phyloP scores from a whole-genome alignment of 2,329 filamentous ascomycete species.

The Akanthomyces lecanii region DNA sequence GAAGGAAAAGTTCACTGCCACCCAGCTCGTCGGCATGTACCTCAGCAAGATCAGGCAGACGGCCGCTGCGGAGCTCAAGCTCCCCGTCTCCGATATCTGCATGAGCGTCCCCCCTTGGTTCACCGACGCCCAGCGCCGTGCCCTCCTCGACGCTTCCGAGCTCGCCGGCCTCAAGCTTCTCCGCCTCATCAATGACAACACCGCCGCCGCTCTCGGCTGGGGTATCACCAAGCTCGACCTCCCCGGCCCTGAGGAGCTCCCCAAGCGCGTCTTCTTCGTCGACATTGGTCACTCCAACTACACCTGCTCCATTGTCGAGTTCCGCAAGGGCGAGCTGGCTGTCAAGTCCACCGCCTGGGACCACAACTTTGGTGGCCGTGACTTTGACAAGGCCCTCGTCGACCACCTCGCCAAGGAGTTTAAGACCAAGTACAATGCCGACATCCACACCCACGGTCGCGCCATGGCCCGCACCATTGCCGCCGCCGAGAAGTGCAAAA shows the following conservation, averaged over 20 bases:
- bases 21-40: slow-evolving; percentile 92
- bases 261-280: slow-evolving; percentile 83
- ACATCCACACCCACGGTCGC: slow-evolving; percentile 87
- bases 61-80: slow-evolving; percentile 78
- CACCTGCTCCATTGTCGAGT: slow-evolving; percentile 90
- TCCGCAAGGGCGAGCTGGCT: slow-evolving; percentile 91
- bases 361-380: slow-evolving; percentile 92
- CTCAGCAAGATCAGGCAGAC: slow-evolving; percentile 91
- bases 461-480: slow-evolving; percentile 81
- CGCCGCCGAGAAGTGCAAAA: slow-evolving; percentile 96
- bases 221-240: slow-evolving; percentile 98
- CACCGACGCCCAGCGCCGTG: slow-evolving; percentile 87
- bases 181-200: slow-evolving; percentile 96
- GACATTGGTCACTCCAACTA: slow-evolving; percentile 97
- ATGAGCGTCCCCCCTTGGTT: slow-evolving; percentile 96
- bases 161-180: slow-evolving; percentile 91
- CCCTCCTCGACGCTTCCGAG: slow-evolving; percentile 85
- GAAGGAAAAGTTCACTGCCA: slow-evolving; percentile 93
- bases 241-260: slow-evolving; percentile 82
- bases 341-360: slow-evolving; percentile 92
- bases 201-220: slow-evolving; percentile 90
- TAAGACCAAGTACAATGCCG: slow-evolving; percentile 96
- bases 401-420: slow-evolving; percentile 96
- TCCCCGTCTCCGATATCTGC: slow-evolving; percentile 88
- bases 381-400: slow-evolving; percentile 92